A percentile compares a stretch with the other conserved stretches of the same genome.
phyloP scores from a whole-genome alignment of 2,329 filamentous ascomycete genomes.

The Alternaria viburni region DNA sequence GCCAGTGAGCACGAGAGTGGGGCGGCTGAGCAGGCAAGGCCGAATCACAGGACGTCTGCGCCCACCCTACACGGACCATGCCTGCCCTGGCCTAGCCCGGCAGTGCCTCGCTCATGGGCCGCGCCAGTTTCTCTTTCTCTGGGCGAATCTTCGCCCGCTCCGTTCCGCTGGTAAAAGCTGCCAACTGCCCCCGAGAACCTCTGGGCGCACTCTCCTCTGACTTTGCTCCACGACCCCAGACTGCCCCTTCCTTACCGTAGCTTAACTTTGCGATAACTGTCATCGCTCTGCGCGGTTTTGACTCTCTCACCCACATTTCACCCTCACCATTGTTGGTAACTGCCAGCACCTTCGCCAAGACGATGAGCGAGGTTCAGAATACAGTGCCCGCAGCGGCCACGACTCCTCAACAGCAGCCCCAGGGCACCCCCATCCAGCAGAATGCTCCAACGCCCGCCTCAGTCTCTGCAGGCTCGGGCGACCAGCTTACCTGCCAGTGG shows the following conservation, averaged over 20 bases:
- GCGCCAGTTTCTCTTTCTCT: constrained; percentile 6
- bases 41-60: not conserved
- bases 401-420: constrained; percentile 41
- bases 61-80: not conserved
- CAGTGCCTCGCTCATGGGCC: not conserved
- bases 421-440: constrained; percentile 43
- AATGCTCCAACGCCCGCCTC: constrained; percentile 40
- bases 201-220: constrained; percentile 14
- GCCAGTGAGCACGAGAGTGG: not conserved
- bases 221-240: constrained; percentile 12
- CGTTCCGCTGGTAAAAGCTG: constrained; percentile 4
- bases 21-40: not conserved
- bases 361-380: constrained; percentile 26
- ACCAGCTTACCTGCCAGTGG: constrained; percentile 66
- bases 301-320: not conserved
- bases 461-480: constrained; percentile 41
- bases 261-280: constrained; percentile 1
- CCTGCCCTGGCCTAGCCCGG: not conserved
- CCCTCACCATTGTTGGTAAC: not conserved
- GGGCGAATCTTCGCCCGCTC: constrained; percentile 10
- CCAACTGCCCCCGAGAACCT: constrained; percentile 8
- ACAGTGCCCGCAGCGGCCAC: constrained; percentile 31
- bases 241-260: constrained; percentile 1
- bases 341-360: constrained; percentile 15
- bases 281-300: constrained; percentile 1